These are phyloP conservation scores for Vanilla planifolia DNA, from an alignment of 106 monocot species.

Conservation along the genomic window DNA sequence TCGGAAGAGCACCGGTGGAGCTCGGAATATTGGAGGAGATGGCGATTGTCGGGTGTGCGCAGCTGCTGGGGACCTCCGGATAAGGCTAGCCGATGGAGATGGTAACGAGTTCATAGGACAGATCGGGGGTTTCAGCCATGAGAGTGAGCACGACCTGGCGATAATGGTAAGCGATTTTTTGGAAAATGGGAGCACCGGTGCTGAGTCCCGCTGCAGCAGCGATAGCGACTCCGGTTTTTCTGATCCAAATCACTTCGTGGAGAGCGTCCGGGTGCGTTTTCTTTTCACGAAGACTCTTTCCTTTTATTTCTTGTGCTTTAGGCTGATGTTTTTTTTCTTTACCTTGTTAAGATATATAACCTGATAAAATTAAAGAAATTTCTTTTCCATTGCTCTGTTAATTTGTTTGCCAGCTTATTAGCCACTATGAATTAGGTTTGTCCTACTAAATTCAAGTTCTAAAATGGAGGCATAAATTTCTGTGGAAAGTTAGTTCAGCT, in stretches of 20 bases:
- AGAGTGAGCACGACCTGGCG: conserved; percentile 90
- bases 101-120: conserved; percentile 15
- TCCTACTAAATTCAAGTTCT: too few relatives aligned
- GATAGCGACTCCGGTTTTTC: conserved; percentile 66
- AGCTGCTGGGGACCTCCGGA: conserved; percentile 15
- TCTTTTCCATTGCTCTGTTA: too few relatives aligned
- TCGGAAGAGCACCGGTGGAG: neutral
- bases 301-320: too few relatives aligned
- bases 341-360: too few relatives aligned
- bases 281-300: neutral
- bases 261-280: conserved; percentile 53
- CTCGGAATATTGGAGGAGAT: conserved; percentile 12
- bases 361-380: too few relatives aligned
- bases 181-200: conserved; percentile 68
- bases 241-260: conserved; percentile 56
- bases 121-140: conserved; percentile 68
- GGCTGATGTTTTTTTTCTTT: too few relatives aligned
- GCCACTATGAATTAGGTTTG: too few relatives aligned
- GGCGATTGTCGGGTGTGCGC: conserved; percentile 28
- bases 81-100: conserved; percentile 13
- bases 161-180: conserved; percentile 85
- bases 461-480: too few relatives aligned
- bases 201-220: conserved; percentile 58
- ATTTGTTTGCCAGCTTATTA: too few relatives aligned
- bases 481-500: too few relatives aligned